Evolutionary conservation across 805 yeast genomes (phyloP), one percentile per base, ranked within the genome.

Genomic region (Cyberlindnera japonica): DNA sequence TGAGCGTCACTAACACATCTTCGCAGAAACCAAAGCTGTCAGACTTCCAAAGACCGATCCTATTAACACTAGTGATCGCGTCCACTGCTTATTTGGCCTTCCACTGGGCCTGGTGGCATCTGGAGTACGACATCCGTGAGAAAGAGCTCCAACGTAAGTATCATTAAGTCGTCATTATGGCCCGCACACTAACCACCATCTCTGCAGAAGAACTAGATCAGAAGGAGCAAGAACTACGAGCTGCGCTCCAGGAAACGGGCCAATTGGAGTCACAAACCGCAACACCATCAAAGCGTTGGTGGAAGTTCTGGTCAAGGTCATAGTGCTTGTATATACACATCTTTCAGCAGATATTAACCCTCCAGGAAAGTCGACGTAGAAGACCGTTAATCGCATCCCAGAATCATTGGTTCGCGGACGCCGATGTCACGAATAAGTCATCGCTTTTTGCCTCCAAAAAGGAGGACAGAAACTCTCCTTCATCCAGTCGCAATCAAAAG

Each of bases 51-150:
- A 53, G 54, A 40, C 60, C 60, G 1, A 26, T 55, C 12, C 30
- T 53, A 8, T 32, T 48, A 33, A 49, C 56, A 1, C 40, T 54
- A 3, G 50, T 48, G 10, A 48, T 54, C 15, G 57, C 49, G 1
- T 53, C 56, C 5, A 49, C 57, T 2, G 54, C 56, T 5, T 53
- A 50, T 25, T 19, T 54, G 17, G 40, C 54, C 1, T 38, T 45
- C 13, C 58, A 54, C 29, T 43, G 49, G 40, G 26, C 43, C 4
- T 55, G 60, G 60, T 54, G 59, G 56, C 44, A 44, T 9, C 14
- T 54, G 36, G 51, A 51, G 40, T 48, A 44, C 23, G 41, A 47
- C 1, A 50, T 45, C 25, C 42, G 49, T 21, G 60, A 55, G 38
- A 30, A 35, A 14, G 49, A 45, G 14, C 43, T 55, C 1, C 35